These are phyloP conservation scores for Henckelia pumila DNA, from an alignment of 257 asterid species.

Conservation along the genomic window DNA sequence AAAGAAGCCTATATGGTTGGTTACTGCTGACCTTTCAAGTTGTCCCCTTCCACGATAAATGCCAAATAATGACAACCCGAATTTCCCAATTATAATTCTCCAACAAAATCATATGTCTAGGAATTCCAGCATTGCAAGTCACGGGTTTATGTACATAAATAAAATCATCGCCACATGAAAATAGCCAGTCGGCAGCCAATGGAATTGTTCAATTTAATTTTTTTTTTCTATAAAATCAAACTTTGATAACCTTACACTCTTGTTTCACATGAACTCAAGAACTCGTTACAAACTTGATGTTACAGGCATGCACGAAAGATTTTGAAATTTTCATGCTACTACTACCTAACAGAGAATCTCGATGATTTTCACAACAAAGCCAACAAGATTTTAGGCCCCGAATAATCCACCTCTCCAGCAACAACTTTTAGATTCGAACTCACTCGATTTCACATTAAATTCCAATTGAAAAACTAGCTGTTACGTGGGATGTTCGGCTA, in stretches of 20 bases:
- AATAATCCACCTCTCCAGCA: not conserved
- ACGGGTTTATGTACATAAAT: conserved; percentile 26
- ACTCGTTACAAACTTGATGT: too few species aligned
- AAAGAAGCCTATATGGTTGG: not conserved
- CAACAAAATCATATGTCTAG: not conserved
- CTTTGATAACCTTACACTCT: too few species aligned
- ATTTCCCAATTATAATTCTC: not conserved
- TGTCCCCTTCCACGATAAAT: conserved; percentile 13
- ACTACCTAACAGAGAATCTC: not conserved
- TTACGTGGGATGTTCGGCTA: too few species aligned
- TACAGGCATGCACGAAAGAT: too few species aligned
- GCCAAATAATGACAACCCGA: conserved; percentile 15
- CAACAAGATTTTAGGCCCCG: not conserved
- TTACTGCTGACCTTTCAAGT: conserved; percentile 8
- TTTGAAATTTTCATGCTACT: too few species aligned
- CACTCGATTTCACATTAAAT: not conserved
- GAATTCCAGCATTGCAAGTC: conserved; percentile 16
- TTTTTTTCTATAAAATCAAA: too few species aligned
- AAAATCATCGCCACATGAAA: conserved; percentile 23
- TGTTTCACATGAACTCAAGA: too few species aligned
- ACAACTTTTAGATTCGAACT: not conserved
- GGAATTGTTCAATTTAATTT: too few species aligned
- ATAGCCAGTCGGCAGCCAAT: not conserved
- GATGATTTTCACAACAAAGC: not conserved
- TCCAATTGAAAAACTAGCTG: not conserved